A percentile compares a stretch with the other conserved stretches of the same genome.
Conservation (phyloP, 768 basidiomycete species). For the Panaeolus cyanescens region DNA sequence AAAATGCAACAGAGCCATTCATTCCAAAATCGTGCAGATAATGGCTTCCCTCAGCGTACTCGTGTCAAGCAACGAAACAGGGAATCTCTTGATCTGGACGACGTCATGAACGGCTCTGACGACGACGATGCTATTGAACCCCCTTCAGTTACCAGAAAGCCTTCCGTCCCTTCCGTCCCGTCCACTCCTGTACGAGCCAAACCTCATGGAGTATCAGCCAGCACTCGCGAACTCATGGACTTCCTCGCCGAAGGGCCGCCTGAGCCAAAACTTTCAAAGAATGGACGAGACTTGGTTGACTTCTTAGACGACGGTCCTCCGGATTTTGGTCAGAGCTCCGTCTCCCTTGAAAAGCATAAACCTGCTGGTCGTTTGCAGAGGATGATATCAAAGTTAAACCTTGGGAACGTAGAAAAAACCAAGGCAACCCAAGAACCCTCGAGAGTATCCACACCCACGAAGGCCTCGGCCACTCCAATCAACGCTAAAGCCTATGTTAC, state of each 20-base stretch:
- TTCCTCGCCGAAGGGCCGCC: constrained; percentile 60
- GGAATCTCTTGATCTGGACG: constrained; percentile 77
- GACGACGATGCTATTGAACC: constrained; percentile 45
- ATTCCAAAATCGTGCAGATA: constrained; percentile 15
- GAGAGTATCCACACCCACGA: constrained; percentile 17
- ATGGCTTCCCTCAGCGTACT: constrained; percentile 48
- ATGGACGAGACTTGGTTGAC: constrained; percentile 53
- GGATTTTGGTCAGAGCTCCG: constrained; percentile 33
- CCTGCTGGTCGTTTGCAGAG: constrained; percentile 66
- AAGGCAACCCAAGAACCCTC: constrained; percentile 18
- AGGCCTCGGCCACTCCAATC: constrained; percentile 18
- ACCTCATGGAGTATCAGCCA: constrained; percentile 36
- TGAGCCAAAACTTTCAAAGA: constrained; percentile 43
- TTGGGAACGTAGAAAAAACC: constrained; percentile 44
- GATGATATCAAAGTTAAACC: constrained; percentile 80
- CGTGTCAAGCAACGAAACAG: constrained; percentile 55
- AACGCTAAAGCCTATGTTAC: constrained; percentile 24
- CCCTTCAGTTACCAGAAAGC: constrained; percentile 19
- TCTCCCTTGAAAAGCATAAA: constrained; percentile 49
- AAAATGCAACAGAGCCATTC: constrained; percentile 22
- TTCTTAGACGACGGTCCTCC: constrained; percentile 63
- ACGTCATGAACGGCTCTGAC: constrained; percentile 71
- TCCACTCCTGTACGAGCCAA: constrained; percentile 10
- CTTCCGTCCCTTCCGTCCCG: constrained; percentile 17
- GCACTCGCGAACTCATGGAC: constrained; percentile 57